Conservation (phyloP, 75 land plant genomes). For the Ceratopteris richardii region DNA sequence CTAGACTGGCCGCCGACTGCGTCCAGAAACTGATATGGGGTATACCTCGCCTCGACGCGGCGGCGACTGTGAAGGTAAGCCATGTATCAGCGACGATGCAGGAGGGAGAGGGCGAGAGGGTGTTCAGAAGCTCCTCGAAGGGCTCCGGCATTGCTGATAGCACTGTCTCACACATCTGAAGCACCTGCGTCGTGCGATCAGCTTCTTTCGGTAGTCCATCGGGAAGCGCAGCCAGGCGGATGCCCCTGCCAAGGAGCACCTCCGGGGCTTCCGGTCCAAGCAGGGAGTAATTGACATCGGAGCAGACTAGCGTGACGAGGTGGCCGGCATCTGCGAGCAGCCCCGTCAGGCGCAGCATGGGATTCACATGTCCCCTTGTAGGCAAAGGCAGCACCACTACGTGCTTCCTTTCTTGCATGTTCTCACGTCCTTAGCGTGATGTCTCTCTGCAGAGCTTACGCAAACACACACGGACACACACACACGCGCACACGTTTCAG, state of each 20-base stretch:
- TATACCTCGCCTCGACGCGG: background rate
- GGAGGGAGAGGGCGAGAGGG: background rate
- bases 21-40: background rate
- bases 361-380: constrained; percentile 11
- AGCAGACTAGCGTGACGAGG: constrained; percentile 13
- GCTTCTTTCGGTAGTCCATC: background rate
- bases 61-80: background rate
- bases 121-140: background rate
- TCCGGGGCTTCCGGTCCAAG: background rate
- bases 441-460: too few relatives aligned
- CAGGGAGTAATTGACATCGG: background rate
- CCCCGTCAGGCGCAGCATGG: constrained; percentile 8
- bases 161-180: background rate
- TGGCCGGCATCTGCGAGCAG: background rate
- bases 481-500: too few relatives aligned
- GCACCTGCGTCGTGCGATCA: constrained; percentile 1
- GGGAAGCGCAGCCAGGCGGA: background rate
- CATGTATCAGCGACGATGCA: constrained; percentile 1
- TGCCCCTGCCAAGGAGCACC: background rate
- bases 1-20: constrained; percentile 2
- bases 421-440: too few relatives aligned
- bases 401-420: background rate
- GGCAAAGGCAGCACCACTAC: constrained; percentile 14
- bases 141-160: background rate
- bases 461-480: too few relatives aligned